Conservation (phyloP, 208 protist genomes). For the Acanthamoeba lenticulata region DNA sequence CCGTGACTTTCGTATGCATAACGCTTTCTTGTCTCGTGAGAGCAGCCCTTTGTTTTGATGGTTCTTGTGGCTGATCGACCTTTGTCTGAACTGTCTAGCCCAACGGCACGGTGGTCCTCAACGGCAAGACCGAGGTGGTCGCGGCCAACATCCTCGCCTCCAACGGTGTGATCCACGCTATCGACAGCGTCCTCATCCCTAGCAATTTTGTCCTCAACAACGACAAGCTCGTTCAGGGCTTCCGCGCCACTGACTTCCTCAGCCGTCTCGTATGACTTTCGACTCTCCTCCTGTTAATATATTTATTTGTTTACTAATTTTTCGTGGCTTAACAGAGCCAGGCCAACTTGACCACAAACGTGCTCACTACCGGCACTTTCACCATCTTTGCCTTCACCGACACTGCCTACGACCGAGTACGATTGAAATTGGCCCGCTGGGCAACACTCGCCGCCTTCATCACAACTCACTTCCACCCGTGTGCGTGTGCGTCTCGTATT, state of each 20-base stretch:
- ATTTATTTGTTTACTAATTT: neutral
- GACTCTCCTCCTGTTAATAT: neutral
- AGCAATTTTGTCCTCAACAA: neutral
- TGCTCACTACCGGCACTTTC: neutral
- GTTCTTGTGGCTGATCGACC: neutral
- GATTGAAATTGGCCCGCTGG: neutral
- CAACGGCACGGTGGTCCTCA: neutral
- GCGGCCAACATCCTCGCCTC: neutral
- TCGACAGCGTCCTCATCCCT: constrained; percentile 25
- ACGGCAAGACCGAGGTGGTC: neutral
- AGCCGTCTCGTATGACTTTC: neutral
- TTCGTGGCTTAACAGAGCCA: neutral
- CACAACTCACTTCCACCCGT: neutral
- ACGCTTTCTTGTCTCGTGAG: neutral
- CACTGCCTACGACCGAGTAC: neutral
- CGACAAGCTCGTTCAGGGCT: constrained; percentile 40
- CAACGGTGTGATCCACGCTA: constrained; percentile 50
- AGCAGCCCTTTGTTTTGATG: neutral
- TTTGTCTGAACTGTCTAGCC: neutral
- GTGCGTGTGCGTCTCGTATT: neutral
- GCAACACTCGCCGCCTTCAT: neutral
- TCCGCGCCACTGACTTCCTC: constrained; percentile 3
- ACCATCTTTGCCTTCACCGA: constrained; percentile 62
- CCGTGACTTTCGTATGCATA: neutral
- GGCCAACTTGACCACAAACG: neutral